Evolutionary conservation across 2,329 filamentous ascomycete species (phyloP).

Genomic region (Claviceps sp.): DNA sequence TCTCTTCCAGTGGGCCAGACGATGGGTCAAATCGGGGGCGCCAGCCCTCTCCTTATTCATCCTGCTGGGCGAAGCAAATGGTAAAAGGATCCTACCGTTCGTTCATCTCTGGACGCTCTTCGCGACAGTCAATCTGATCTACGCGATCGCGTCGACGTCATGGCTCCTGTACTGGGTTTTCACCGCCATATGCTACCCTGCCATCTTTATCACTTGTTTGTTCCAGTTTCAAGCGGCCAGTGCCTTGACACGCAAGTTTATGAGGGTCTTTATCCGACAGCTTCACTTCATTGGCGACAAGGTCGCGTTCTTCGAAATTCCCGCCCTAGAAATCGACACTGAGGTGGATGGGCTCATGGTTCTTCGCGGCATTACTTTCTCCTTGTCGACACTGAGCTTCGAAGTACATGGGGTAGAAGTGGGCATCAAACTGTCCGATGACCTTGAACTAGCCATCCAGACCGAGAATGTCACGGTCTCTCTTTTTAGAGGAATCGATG

Average conservation of each 20-base stretch:
- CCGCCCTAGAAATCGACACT: constrained; percentile 3
- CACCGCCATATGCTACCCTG: constrained; percentile 2
- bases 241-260: neutral
- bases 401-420: constrained; percentile 4
- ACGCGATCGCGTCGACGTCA: constrained; percentile 5
- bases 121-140: constrained; percentile 2
- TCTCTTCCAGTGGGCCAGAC: constrained; percentile 2
- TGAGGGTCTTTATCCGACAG: constrained; percentile 1
- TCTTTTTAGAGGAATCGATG: constrained; percentile 3
- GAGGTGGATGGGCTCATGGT: constrained; percentile 5
- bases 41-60: constrained; percentile 1
- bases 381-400: constrained; percentile 3
- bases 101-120: constrained; percentile 4
- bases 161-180: constrained; percentile 5
- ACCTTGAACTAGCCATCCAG: constrained; percentile 3
- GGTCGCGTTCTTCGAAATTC: constrained; percentile 4
- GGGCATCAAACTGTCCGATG: constrained; percentile 4
- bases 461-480: constrained; percentile 2
- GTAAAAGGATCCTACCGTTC: neutral
- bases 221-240: neutral
- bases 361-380: constrained; percentile 3
- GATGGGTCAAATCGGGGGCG: constrained; percentile 3
- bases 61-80: constrained; percentile 2
- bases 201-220: constrained; percentile 2
- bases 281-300: constrained; percentile 7